Conservation (phyloP, 2,329 filamentous ascomycete species). For the Lojkania enalia region DNA sequence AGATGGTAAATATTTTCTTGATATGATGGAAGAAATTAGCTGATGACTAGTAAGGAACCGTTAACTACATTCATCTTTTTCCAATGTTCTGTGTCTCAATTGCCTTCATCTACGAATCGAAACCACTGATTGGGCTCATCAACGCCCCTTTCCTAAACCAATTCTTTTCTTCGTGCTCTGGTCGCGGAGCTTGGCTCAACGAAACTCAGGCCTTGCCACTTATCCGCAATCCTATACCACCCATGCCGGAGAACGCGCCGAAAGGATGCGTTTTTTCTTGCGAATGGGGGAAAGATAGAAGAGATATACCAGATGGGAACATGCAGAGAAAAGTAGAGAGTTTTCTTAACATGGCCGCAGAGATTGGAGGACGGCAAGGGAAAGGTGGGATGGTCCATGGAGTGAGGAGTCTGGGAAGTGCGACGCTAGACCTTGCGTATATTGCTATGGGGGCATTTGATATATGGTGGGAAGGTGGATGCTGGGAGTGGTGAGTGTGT, state of each 20-base stretch:
- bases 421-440: slow-evolving; percentile 74
- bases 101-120: slow-evolving; percentile 63
- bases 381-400: slow-evolving; percentile 81
- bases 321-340: slow-evolving; percentile 72
- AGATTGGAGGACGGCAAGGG: slow-evolving; percentile 63
- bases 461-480: slow-evolving; percentile 83
- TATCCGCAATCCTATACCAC: slow-evolving; percentile 63
- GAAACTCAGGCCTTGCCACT: slow-evolving; percentile 64
- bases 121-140: slow-evolving; percentile 70
- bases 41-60: slow-evolving; percentile 56
- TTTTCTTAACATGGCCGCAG: slow-evolving; percentile 74
- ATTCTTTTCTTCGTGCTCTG: slow-evolving; percentile 68
- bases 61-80: slow-evolving; percentile 80
- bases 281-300: slow-evolving; percentile 79
- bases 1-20: slow-evolving; percentile 59
- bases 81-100: slow-evolving; percentile 83
- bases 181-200: slow-evolving; percentile 67
- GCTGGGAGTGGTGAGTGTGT: slow-evolving; percentile 70
- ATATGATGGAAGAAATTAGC: no score
- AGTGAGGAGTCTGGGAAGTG: slow-evolving; percentile 70
- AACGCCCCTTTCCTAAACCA: slow-evolving; percentile 72
- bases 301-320: slow-evolving; percentile 68
- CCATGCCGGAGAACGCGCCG: slow-evolving; percentile 66
- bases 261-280: slow-evolving; percentile 72
- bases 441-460: slow-evolving; percentile 75